A percentile compares a stretch with the other conserved stretches of the same genome.
These are phyloP conservation scores for Hawksworthiomyces lignivorus DNA, from an alignment of 2,329 filamentous ascomycete genomes.

Conservation along the genomic window DNA sequence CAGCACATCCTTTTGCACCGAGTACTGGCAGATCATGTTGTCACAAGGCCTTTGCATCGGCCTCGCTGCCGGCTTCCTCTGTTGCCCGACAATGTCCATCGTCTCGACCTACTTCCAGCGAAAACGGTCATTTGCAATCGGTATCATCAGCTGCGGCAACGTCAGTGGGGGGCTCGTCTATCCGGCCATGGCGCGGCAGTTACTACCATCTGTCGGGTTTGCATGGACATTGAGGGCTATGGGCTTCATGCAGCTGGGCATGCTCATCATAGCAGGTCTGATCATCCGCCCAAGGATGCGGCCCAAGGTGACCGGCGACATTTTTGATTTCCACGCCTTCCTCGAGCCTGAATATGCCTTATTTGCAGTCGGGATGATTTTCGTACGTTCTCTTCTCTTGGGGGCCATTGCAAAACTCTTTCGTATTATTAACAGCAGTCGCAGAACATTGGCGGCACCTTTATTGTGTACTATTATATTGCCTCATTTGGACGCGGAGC, in stretches of 20 bases:
- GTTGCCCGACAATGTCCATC: conserved; percentile 27
- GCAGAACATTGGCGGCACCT: conserved; percentile 25
- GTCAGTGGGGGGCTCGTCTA: conserved; percentile 31
- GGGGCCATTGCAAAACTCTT: no score
- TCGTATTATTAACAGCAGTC: background rate
- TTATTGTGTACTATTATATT: conserved; percentile 39
- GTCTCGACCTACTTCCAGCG: conserved; percentile 30
- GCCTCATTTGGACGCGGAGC: conserved; percentile 25
- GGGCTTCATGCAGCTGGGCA: conserved; percentile 30
- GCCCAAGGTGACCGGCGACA: conserved; percentile 25
- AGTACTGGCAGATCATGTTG: conserved; percentile 20
- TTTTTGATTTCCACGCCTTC: conserved; percentile 33
- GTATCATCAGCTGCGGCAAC: conserved; percentile 25
- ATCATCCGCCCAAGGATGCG: conserved; percentile 29
- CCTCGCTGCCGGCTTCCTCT: conserved; percentile 28
- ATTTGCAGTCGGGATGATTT: conserved; percentile 33
- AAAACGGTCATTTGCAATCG: conserved; percentile 25
- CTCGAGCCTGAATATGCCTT: conserved; percentile 30
- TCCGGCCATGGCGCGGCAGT: conserved; percentile 27
- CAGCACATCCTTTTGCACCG: conserved; percentile 8
- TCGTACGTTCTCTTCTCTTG: conserved; percentile 28
- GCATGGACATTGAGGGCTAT: conserved; percentile 31
- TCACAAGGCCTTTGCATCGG: conserved; percentile 30
- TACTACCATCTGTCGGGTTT: conserved; percentile 29
- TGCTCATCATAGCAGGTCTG: conserved; percentile 21